These are phyloP conservation scores for Termitomyces sp. DNA, from an alignment of 768 basidiomycete genomes.

Conservation along the genomic window DNA sequence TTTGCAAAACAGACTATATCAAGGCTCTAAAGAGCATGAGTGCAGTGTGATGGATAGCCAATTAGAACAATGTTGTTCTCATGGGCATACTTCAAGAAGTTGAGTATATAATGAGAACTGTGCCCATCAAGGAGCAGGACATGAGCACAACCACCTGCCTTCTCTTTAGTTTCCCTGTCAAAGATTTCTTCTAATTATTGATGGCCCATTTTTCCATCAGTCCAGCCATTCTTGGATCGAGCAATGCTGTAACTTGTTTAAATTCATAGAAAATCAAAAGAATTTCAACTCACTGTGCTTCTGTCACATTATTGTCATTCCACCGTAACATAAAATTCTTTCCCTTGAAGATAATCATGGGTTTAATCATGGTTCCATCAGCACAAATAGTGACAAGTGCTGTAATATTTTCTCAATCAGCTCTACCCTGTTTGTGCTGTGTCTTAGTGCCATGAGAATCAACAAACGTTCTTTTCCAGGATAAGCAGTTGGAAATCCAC, in stretches of 20 bases:
- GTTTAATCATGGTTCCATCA: slow-evolving; percentile 26
- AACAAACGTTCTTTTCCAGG: neutral
- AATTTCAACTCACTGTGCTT: slow-evolving; percentile 24
- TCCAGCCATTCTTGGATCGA: slow-evolving; percentile 24
- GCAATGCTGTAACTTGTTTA: slow-evolving; percentile 15
- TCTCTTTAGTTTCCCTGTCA: slow-evolving; percentile 27
- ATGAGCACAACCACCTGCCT: slow-evolving; percentile 23
- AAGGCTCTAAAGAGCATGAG: slow-evolving; percentile 36
- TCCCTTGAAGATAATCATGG: slow-evolving; percentile 35
- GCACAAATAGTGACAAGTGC: slow-evolving; percentile 35
- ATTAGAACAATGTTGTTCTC: slow-evolving; percentile 32
- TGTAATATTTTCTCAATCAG: slow-evolving; percentile 29
- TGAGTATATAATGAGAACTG: slow-evolving; percentile 30
- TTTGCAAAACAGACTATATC: slow-evolving; percentile 38
- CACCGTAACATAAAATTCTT: slow-evolving; percentile 25
- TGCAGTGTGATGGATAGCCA: slow-evolving; percentile 36
- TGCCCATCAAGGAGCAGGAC: slow-evolving; percentile 39
- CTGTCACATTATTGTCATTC: slow-evolving; percentile 29
- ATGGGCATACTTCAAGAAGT: slow-evolving; percentile 27
- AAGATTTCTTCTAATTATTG: slow-evolving; percentile 27
- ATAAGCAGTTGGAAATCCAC: too few species aligned
- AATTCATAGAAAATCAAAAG: neutral
- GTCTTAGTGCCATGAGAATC: neutral
- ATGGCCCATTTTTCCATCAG: slow-evolving; percentile 16
- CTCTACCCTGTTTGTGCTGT: slow-evolving; percentile 12